Conservation (phyloP, 2,329 filamentous ascomycete genomes). For the Xylariomycetidae sp. region DNA sequence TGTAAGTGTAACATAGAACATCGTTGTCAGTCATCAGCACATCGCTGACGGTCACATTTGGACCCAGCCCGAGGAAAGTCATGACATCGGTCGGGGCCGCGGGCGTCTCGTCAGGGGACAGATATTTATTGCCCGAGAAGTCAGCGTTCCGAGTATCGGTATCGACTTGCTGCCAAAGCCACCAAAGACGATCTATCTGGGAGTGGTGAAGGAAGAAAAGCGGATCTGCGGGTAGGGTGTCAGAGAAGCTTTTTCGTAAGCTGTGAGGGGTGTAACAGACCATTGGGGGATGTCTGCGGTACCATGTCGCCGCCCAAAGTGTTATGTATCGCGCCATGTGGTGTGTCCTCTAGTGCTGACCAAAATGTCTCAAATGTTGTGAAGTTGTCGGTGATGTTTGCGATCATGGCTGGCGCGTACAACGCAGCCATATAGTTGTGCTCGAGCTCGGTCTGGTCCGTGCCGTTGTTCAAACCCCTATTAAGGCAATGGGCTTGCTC, state of each 20-base stretch:
- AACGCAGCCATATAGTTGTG: background rate
- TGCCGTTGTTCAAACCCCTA: constrained; percentile 6
- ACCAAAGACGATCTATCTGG: constrained; percentile 26
- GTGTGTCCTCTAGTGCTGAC: constrained; percentile 2
- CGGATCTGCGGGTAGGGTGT: constrained; percentile 28
- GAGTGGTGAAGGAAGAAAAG: constrained; percentile 27
- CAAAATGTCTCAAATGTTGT: constrained; percentile 3
- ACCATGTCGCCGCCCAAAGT: constrained; percentile 9
- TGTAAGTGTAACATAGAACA: no score
- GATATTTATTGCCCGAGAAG: no score
- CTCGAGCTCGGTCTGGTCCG: background rate
- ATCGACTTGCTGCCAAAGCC: constrained; percentile 24
- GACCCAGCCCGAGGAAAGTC: no score
- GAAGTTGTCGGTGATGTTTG: constrained; percentile 3
- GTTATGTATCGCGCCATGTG: constrained; percentile 5
- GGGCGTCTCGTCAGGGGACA: no score
- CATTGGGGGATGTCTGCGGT: constrained; percentile 4
- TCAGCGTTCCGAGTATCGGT: no score
- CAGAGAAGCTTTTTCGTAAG: background rate
- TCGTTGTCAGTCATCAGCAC: no score
- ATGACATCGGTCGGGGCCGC: no score
- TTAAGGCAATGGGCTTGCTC: constrained; percentile 14
- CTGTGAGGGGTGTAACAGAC: background rate
- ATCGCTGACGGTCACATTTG: no score
- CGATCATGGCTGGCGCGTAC: constrained; percentile 2